Conservation (phyloP, 225 moss, liverwort and hornwort genomes). For the Marchantia paleacea region DNA sequence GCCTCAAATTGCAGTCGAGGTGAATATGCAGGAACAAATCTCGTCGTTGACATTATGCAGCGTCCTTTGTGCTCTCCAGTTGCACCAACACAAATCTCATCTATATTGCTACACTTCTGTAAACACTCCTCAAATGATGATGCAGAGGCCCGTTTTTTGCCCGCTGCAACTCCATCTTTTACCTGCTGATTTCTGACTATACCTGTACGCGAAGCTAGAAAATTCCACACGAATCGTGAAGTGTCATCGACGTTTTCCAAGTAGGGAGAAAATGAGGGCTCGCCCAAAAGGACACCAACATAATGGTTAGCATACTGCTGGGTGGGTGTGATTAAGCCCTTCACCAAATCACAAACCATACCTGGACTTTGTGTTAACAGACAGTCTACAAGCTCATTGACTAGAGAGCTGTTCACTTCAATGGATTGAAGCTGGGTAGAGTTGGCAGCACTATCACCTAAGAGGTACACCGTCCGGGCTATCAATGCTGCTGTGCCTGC, state of each 20-base stretch:
- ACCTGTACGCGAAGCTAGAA: slow-evolving; percentile 80
- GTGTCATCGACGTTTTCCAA: slow-evolving; percentile 66
- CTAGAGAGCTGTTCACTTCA: slow-evolving; percentile 72
- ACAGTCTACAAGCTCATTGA: slow-evolving; percentile 71
- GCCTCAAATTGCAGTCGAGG: slow-evolving; percentile 64
- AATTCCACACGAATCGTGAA: slow-evolving; percentile 88
- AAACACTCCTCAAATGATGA: slow-evolving; percentile 55
- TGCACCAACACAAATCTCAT: slow-evolving; percentile 84
- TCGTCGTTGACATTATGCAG: slow-evolving; percentile 74
- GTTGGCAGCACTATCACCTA: slow-evolving; percentile 64
- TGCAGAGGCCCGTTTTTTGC: not conserved
- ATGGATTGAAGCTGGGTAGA: slow-evolving; percentile 53
- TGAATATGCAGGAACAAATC: slow-evolving; percentile 90
- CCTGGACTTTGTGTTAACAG: slow-evolving; percentile 53
- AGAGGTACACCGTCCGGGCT: slow-evolving; percentile 63
- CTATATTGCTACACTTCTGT: slow-evolving; percentile 51
- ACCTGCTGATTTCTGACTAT: slow-evolving; percentile 5
- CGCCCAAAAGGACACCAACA: slow-evolving; percentile 76
- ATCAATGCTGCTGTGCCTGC: slow-evolving; percentile 65
- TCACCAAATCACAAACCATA: slow-evolving; percentile 79
- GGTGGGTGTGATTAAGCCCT: slow-evolving; percentile 69
- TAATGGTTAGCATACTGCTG: slow-evolving; percentile 70
- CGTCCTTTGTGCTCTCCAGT: slow-evolving; percentile 58
- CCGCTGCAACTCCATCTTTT: not conserved
- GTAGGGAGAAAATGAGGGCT: slow-evolving; percentile 56